Percentiles rank a stretch among this genome's conserved stretches.
Conservation (phyloP, 1,284 basidiomycete genomes). For the Rhodotorula glutinis region DNA sequence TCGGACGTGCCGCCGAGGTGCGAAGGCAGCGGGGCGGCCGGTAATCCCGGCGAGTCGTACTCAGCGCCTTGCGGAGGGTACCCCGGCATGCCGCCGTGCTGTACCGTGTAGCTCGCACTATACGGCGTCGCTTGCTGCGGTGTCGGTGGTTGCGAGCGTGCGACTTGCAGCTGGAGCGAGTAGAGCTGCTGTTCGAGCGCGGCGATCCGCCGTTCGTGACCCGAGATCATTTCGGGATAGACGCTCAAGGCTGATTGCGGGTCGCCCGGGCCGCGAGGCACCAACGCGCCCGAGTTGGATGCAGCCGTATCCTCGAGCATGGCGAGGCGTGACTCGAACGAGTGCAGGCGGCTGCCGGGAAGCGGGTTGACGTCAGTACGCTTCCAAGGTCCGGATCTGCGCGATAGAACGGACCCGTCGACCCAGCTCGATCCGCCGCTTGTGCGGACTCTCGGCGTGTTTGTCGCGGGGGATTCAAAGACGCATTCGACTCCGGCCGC, state of each 20-base stretch:
- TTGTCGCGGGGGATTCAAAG: conserved; percentile 27
- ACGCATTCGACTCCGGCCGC: conserved; percentile 29
- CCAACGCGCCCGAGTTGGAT: neutral
- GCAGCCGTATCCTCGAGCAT: conserved; percentile 20
- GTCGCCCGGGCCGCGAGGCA: neutral
- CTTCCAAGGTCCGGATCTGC: too few species aligned
- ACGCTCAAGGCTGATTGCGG: neutral
- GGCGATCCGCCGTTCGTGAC: conserved; percentile 34
- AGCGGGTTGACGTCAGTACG: neutral
- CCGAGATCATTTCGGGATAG: conserved; percentile 5
- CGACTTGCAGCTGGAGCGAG: conserved; percentile 19
- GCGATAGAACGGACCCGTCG: conserved; percentile 13
- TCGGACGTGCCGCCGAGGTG: too few species aligned
- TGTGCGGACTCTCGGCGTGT: conserved; percentile 6
- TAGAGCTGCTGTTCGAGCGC: conserved; percentile 35
- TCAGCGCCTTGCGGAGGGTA: neutral
- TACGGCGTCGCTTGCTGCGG: conserved; percentile 8
- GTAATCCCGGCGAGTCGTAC: neutral
- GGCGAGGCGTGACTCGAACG: conserved; percentile 23
- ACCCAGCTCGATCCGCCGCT: conserved; percentile 26
- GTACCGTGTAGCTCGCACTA: neutral
- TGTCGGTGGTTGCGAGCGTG: conserved; percentile 2
- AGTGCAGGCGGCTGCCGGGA: conserved; percentile 9
- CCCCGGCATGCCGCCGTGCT: neutral
- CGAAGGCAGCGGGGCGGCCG: neutral